Evolutionary conservation across 352 stramenopile genomes (phyloP), one percentile per base, ranked within the genome.

Genomic region (Discostella stelligera): DNA sequence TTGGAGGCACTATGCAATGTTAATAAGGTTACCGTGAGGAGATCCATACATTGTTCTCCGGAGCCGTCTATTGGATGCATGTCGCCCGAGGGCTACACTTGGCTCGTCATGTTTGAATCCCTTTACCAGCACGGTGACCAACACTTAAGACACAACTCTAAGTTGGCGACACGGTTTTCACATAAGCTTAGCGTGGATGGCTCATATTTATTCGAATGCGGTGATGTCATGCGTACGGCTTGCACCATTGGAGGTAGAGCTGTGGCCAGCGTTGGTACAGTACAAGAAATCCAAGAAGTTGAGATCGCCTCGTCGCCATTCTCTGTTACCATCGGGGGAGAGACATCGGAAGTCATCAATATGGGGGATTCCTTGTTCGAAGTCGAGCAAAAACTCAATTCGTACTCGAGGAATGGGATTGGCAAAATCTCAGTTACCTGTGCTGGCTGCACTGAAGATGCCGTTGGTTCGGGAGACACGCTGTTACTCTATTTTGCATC

Each of bases 1-100:
- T 66, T 98, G 39, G 87, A 95, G 46, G 95, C 95, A 50, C 66
- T 98, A 37, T 92, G 91, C 2, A 97, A 95, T 62, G 79, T 98
- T 0, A 93, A 96, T 3, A 84, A 94, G 56, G 94, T 98, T 7
- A 41, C 39, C 27, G 95, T 98, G 8, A 74, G 86, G 2, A 77
- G 87, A 69, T 80, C 86, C 25, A 75, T 93, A 55, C 77, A 85
- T 23, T 93, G 87, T 59, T 86, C 72, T 32, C 50, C 75, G 20
- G 60, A 83, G 46, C 64, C 73, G 56, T 58, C 53, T 11, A 65
- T 73, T 56, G 77, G 81, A 30, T 90, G 85, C 59, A 86, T 83
- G 60, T 56, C 78, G 68, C 85, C 88, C 20, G 77, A 90, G 16
- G 84, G 84, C 13, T 90, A 82, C 58, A 87, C 84, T 59, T 94